phyloP scores from a whole-genome alignment of 108 stramenopile species.

The Cyclotella atomus region DNA sequence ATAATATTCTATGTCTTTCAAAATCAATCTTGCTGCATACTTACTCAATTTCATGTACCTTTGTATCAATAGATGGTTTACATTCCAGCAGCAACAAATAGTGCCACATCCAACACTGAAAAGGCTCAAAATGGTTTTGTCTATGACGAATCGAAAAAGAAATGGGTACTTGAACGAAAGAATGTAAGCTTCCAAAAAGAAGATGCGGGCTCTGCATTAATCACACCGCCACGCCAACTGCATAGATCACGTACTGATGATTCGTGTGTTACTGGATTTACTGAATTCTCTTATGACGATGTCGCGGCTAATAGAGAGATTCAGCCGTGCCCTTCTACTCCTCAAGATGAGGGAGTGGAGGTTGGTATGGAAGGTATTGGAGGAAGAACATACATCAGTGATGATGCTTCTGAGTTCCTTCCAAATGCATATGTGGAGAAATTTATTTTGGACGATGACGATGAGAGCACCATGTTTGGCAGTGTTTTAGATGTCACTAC shows the following conservation, averaged over 20 bases:
- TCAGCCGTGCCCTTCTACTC: background rate
- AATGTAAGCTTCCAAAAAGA: conserved; percentile 34
- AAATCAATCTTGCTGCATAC: background rate
- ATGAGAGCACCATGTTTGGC: conserved; percentile 27
- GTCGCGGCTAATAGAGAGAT: conserved; percentile 17
- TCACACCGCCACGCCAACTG: conserved; percentile 3
- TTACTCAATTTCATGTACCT: background rate
- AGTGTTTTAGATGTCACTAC: conserved; percentile 15
- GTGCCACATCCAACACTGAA: background rate
- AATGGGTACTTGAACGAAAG: conserved; percentile 43
- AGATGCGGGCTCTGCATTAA: conserved; percentile 4
- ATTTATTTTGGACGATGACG: conserved; percentile 15
- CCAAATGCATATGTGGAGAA: conserved; percentile 19
- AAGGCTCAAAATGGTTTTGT: conserved; percentile 37
- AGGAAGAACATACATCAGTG: background rate
- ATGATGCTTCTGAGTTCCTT: conserved; percentile 16
- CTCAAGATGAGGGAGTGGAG: conserved; percentile 36
- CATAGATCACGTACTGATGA: conserved; percentile 23
- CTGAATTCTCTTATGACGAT: conserved; percentile 44
- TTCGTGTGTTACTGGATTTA: conserved; percentile 27
- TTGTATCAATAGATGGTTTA: conserved; percentile 42
- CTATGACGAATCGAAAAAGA: conserved; percentile 42
- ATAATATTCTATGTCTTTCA: background rate
- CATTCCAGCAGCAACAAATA: conserved; percentile 22
- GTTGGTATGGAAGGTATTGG: conserved; percentile 11